phyloP scores from a whole-genome alignment of 2,329 filamentous ascomycete species.

The Claviceps humidiphila region DNA sequence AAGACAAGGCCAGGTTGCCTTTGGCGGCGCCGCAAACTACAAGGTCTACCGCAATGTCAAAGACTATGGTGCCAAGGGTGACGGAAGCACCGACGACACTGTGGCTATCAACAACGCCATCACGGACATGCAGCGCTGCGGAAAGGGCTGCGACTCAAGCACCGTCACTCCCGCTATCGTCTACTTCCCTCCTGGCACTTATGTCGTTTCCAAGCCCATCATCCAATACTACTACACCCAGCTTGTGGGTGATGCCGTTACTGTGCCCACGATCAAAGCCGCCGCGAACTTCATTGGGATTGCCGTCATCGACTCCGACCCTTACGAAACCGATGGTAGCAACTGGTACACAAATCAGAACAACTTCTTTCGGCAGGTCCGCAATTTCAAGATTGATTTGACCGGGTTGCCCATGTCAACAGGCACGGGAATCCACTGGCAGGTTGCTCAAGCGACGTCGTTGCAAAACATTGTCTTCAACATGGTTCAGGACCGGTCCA shows the following conservation, averaged over 20 bases:
- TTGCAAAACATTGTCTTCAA: slow-evolving; percentile 73
- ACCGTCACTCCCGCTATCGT: slow-evolving; percentile 77
- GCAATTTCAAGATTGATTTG: slow-evolving; percentile 70
- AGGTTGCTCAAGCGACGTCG: slow-evolving; percentile 71
- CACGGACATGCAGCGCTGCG: slow-evolving; percentile 65
- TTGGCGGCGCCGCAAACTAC: slow-evolving; percentile 36
- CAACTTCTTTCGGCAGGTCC: slow-evolving; percentile 74
- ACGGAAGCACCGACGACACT: slow-evolving; percentile 66
- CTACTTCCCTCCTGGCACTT: slow-evolving; percentile 85
- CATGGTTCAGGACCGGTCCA: slow-evolving; percentile 54
- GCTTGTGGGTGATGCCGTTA: slow-evolving; percentile 67
- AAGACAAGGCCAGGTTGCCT: slow-evolving; percentile 57
- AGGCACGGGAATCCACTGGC: slow-evolving; percentile 70
- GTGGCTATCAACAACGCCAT: slow-evolving; percentile 78
- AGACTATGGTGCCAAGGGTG: slow-evolving; percentile 61
- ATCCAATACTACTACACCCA: slow-evolving; percentile 88
- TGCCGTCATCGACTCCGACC: slow-evolving; percentile 78
- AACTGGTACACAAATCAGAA: slow-evolving; percentile 74
- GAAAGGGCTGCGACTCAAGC: slow-evolving; percentile 65
- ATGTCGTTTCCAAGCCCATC: slow-evolving; percentile 66
- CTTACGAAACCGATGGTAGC: slow-evolving; percentile 54
- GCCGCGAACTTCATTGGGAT: slow-evolving; percentile 63
- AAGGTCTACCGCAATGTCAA: slow-evolving; percentile 65
- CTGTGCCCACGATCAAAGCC: slow-evolving; percentile 64
- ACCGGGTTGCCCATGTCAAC: slow-evolving; percentile 46